These are phyloP conservation scores for Insectozyma bohioensis DNA, from an alignment of 1,139 yeast genomes.

Conservation along the genomic window DNA sequence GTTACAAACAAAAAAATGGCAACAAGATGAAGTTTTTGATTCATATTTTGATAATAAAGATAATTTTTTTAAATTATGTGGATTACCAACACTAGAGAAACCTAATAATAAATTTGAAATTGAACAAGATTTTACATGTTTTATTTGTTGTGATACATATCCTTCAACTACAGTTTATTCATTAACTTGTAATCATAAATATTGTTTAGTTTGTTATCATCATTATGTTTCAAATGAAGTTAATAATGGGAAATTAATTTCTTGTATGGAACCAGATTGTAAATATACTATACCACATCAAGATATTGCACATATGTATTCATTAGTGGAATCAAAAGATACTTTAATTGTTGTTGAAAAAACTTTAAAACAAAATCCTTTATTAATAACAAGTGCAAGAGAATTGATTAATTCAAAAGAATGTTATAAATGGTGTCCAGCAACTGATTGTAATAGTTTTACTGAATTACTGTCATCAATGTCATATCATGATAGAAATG, in stretches of 20 bases:
- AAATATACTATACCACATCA: conserved; percentile 33
- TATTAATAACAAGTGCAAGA: conserved; percentile 36
- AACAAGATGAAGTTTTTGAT: conserved; percentile 68
- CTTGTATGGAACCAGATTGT: conserved; percentile 60
- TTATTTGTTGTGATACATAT: conserved; percentile 68
- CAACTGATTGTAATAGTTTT: conserved; percentile 69
- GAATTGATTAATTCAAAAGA: conserved; percentile 51
- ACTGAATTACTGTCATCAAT: conserved; percentile 38
- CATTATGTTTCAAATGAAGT: conserved; percentile 56
- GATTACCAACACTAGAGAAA: conserved; percentile 32
- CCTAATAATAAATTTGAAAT: conserved; percentile 21
- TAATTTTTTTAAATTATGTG: conserved; percentile 46
- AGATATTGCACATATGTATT: conserved; percentile 23
- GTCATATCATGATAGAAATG: not conserved
- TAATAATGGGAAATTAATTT: conserved; percentile 54
- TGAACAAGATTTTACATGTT: conserved; percentile 46
- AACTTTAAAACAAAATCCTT: conserved; percentile 13
- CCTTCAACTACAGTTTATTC: conserved; percentile 44
- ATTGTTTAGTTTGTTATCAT: conserved; percentile 66
- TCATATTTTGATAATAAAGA: conserved; percentile 58
- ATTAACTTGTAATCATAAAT: conserved; percentile 67
- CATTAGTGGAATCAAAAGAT: conserved; percentile 7
- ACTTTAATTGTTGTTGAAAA: conserved; percentile 10
- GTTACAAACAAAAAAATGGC: conserved; percentile 69
- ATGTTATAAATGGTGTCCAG: conserved; percentile 77